A percentile compares a stretch with the other conserved stretches of the same genome.
Conservation (phyloP, 768 basidiomycete species). For the Suillus decipiens region DNA sequence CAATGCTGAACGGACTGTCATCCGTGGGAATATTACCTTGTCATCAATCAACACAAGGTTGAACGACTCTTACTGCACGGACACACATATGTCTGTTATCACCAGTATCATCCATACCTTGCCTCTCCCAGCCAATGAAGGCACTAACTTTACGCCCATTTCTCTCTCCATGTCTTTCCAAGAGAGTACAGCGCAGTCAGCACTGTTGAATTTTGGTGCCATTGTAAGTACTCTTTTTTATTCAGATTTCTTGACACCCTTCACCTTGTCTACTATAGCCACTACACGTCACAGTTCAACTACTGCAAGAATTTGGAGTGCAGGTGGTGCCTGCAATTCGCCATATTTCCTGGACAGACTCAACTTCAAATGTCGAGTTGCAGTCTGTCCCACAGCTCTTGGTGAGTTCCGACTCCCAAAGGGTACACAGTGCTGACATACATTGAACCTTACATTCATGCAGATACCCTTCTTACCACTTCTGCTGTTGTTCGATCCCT, state of each 20-base stretch:
- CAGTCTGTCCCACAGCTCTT: background rate
- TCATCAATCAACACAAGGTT: no score
- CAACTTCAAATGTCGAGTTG: background rate
- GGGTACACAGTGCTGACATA: background rate
- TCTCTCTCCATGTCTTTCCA: background rate
- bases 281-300: background rate
- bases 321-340: background rate
- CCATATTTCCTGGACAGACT: conserved; percentile 1
- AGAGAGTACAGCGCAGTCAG: background rate
- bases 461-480: background rate
- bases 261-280: conserved; percentile 1
- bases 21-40: no score
- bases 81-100: background rate
- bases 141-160: background rate
- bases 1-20: no score
- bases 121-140: background rate
- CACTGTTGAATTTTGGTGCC: background rate
- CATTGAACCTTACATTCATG: conserved; percentile 1
- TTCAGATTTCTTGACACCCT: background rate
- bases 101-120: background rate
- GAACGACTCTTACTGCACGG: no score
- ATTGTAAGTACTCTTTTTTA: conserved; percentile 2
- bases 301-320: background rate
- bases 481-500: background rate
- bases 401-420: background rate